Base-by-base conservation (phyloP, 441 rosid genomes). In the Rhodomyrtus psidioides region DNA sequence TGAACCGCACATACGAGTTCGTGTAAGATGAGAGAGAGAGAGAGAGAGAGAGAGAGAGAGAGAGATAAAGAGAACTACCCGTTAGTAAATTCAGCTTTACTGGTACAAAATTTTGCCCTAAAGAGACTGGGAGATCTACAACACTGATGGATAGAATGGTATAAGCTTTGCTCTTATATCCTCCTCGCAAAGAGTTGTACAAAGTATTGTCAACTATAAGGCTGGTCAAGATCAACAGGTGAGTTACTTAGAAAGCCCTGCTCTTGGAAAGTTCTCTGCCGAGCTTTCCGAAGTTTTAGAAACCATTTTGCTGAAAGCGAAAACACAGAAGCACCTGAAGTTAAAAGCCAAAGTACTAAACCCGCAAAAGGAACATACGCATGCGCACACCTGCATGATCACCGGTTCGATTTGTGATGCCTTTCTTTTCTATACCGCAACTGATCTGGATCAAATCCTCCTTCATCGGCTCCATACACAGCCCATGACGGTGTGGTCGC, bases 371-470 rank as follows among this genome's bases (percentile, higher is more conserved):
- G n/a, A 19, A 39, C 79, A 39, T 14, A 34, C 2, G 24, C 24
- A 23, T 8, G 7, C 9, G 16, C 49, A 39, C 79, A 70, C n/a
- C 49, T 21, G 26, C 79, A 70, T 39, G 28, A 87, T 91, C 82
- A 91, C 58, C 24, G 87, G 87, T 88, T 94, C 88, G 97, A 87
- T 88, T 91, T 95, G 90, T 96, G 99, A 91, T 89, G 98, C 82
- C 98, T 90, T 91, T 94, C 98, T 89, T 96, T 97, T 90, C 88
- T 93, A 89, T 94, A 95, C 55, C 97, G 94, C 82, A 91, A 88
- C 86, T 96, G 98, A 83, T 91, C 93, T 4, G 99, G 99, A 92
- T 96, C 98, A 89, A 95, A 96, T 83, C 99, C 99, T 88, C 97
- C 98, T 92, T 96, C 98, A 76, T 93, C 91, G 49, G 98, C 98